Percentiles rank a stretch among this genome's conserved stretches.
phyloP scores from a whole-genome alignment of 352 stramenopile genomes.

The Thalassiosira sp. region DNA sequence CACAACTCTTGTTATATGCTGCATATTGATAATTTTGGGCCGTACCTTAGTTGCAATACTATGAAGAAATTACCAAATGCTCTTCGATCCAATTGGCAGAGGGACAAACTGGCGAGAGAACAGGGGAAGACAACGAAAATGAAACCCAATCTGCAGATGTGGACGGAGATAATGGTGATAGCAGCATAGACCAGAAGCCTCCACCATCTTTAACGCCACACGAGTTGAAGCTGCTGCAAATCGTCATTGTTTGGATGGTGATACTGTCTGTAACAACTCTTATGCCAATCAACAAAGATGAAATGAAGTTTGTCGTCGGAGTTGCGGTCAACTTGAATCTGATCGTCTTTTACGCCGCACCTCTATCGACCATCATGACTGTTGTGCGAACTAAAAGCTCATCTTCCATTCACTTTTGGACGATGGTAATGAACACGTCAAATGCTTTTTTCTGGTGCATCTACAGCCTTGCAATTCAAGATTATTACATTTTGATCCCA shows the following conservation, averaged over 20 bases:
- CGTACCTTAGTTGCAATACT: constrained; percentile 53
- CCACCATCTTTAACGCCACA: constrained; percentile 37
- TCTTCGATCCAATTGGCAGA: constrained; percentile 18
- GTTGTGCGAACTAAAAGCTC: constrained; percentile 55
- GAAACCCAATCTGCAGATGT: neutral
- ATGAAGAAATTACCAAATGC: constrained; percentile 39
- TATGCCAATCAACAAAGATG: constrained; percentile 22
- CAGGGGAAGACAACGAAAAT: constrained; percentile 9
- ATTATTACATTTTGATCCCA: constrained; percentile 74
- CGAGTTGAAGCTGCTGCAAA: constrained; percentile 32
- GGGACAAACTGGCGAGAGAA: neutral
- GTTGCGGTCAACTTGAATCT: constrained; percentile 49
- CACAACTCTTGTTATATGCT: no score
- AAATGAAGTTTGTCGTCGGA: constrained; percentile 32
- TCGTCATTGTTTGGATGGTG: constrained; percentile 24
- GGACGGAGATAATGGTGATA: constrained; percentile 12
- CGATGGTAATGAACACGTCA: constrained; percentile 71
- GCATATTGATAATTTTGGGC: no score
- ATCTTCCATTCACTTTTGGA: constrained; percentile 68
- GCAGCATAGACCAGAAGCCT: neutral
- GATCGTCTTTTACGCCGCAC: constrained; percentile 46
- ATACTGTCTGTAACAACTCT: constrained; percentile 41
- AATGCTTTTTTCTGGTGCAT: constrained; percentile 75
- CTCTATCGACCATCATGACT: constrained; percentile 44
- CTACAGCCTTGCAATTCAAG: constrained; percentile 70